Conservation (phyloP, 2,329 filamentous ascomycete genomes). For the Ambrosiella xylebori region DNA sequence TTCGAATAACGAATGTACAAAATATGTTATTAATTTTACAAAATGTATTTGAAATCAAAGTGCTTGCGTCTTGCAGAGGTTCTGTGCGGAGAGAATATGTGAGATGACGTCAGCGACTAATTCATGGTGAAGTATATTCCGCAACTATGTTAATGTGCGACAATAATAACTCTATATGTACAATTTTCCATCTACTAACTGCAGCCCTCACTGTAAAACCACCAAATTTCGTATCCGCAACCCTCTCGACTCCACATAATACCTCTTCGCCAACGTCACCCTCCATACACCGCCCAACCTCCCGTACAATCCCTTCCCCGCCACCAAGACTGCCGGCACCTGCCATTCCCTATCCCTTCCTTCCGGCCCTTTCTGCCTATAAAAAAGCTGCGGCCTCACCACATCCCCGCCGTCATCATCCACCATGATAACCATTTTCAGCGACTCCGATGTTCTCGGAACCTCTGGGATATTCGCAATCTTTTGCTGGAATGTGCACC, state of each 20-base stretch:
- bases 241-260: constrained; percentile 66
- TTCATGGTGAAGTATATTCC: too few relatives aligned
- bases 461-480: constrained; percentile 70
- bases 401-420: constrained; percentile 22
- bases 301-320: constrained; percentile 48
- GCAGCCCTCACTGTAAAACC: constrained; percentile 21
- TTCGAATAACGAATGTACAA: not conserved
- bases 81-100: not conserved
- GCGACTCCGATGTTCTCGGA: constrained; percentile 35
- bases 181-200: not conserved
- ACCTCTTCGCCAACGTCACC: constrained; percentile 61
- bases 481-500: constrained; percentile 72
- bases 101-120: not conserved
- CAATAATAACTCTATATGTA: not conserved
- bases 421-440: constrained; percentile 72
- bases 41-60: too few relatives aligned
- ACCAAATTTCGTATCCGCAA: constrained; percentile 57
- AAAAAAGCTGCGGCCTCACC: constrained; percentile 54
- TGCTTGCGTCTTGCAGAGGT: too few relatives aligned
- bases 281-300: constrained; percentile 45
- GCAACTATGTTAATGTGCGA: not conserved
- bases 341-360: constrained; percentile 54
- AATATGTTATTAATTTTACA: not conserved
- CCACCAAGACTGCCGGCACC: constrained; percentile 73
- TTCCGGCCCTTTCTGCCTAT: constrained; percentile 50